phyloP scores from a whole-genome alignment of 2,329 filamentous ascomycete species.

The Harringtonia lauricola region DNA sequence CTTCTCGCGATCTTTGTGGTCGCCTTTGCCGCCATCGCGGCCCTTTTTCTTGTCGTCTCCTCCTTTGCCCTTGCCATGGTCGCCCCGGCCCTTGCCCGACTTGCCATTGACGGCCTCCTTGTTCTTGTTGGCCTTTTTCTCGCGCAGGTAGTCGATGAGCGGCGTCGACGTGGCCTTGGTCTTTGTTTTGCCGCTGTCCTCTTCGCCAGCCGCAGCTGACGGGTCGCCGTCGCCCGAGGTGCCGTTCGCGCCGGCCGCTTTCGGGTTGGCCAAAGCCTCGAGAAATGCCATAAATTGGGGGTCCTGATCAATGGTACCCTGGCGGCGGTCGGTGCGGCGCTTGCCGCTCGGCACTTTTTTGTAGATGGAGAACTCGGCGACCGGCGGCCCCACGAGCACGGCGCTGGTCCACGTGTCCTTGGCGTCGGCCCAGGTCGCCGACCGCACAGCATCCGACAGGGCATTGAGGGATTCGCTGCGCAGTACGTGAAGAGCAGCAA shows the following conservation, averaged over 20 bases:
- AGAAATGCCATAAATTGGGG: conserved; percentile 92
- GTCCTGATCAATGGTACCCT: conserved; percentile 94
- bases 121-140: conserved; percentile 73
- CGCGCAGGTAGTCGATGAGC: conserved; percentile 77
- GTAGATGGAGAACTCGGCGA: conserved; percentile 72
- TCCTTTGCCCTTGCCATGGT: conserved; percentile 33
- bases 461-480: conserved; percentile 54
- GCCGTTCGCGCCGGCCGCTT: conserved; percentile 29
- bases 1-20: conserved; percentile 13
- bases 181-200: conserved; percentile 33
- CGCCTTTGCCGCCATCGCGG: background rate
- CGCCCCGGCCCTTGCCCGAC: conserved; percentile 39
- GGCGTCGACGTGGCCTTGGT: conserved; percentile 70
- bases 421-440: conserved; percentile 66
- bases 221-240: conserved; percentile 9
- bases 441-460: conserved; percentile 61
- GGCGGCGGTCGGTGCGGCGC: conserved; percentile 67
- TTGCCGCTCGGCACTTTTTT: conserved; percentile 70
- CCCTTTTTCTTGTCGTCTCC: conserved; percentile 16
- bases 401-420: conserved; percentile 63
- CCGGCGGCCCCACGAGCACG: conserved; percentile 66
- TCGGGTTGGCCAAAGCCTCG: conserved; percentile 68
- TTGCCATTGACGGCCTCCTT: conserved; percentile 46
- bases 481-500: conserved; percentile 75
- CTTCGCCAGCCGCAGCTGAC: conserved; percentile 28